Evolutionary conservation across 106 monocot genomes (phyloP), one percentile per base, ranked within the genome.

Genomic region (Allium sativum): DNA sequence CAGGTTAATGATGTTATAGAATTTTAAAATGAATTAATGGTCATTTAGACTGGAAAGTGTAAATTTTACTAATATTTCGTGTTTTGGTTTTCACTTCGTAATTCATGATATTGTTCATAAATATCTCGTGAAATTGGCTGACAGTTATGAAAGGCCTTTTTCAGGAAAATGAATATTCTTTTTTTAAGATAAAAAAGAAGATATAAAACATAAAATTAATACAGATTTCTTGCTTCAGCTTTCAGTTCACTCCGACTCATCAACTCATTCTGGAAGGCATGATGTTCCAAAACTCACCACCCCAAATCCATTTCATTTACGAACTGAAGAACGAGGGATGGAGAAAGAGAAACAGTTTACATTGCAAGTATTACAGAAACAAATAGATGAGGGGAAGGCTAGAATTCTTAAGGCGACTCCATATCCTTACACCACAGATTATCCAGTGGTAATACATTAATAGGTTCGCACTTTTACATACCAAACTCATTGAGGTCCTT

Each of bases 371-470:
- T 14, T 60, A 10, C 70, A 79, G 14, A 91, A 80, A 65, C 65
- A 92, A 18, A 47, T 80, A 40, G 80, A 98, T 53, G 87, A 98
- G 59, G 91, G 85, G 72, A 88, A 21, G 45, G 82, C 80, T 45
- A 60, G 84, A 43, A 63, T 92, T 62, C 91, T 78, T 0, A 88
- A 81, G 65, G 87, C 96, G 6, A 82, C 68, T 45, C 87, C 92
- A 17, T 92, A 92, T 62, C 96, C 92, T 44, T 98, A 92, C 47
- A 81, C 96, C 1, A 98, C 87, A 45, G 92, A 91, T 61, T 98
- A 92, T 74, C 91, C 96, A 70, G 86, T 84, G 81, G 94, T 95
- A 82, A 73, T 8, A 16, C 22, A 3, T 22, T 22, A 22, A 22
- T 22, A 22, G 1, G 22, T 22, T 22, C 22, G 3, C 22, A 22